These are phyloP conservation scores for Aspergillus felis DNA, from an alignment of 2,329 filamentous ascomycete species.

Conservation along the genomic window DNA sequence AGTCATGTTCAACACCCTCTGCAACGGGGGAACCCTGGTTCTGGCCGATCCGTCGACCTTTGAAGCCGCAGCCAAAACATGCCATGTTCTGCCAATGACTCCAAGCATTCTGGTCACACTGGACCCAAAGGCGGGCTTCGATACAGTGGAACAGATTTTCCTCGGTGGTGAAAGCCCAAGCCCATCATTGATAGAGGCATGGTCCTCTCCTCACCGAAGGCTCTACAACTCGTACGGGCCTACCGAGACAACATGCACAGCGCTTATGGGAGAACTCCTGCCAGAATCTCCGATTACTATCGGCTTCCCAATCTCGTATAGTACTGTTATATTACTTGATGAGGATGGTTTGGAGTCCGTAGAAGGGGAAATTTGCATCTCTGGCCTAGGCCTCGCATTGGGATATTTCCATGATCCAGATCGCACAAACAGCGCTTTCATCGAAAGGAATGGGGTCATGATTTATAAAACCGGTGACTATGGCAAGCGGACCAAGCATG, in stretches of 20 bases:
- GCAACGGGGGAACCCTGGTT: conserved; percentile 15
- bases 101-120: conserved; percentile 10
- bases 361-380: conserved; percentile 22
- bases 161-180: conserved; percentile 12
- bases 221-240: conserved; percentile 15
- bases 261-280: not conserved
- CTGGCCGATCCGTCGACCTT: conserved; percentile 8
- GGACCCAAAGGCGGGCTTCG: not conserved
- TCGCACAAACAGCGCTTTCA: conserved; percentile 15
- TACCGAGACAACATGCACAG: conserved; percentile 8
- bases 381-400: conserved; percentile 15
- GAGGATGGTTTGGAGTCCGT: conserved; percentile 3
- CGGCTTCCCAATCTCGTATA: conserved; percentile 12
- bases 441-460: conserved; percentile 11
- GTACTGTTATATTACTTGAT: conserved; percentile 11
- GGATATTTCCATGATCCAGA: conserved; percentile 19
- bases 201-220: conserved; percentile 1
- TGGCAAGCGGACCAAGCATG: conserved; percentile 10
- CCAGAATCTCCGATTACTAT: conserved; percentile 9
- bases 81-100: conserved; percentile 3
- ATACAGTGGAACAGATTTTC: conserved; percentile 2
- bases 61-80: conserved; percentile 1
- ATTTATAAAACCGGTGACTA: conserved; percentile 20
- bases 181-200: conserved; percentile 4
- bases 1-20: conserved; percentile 16